Conservation (phyloP, 768 basidiomycete species). For the Suillus paluster region DNA sequence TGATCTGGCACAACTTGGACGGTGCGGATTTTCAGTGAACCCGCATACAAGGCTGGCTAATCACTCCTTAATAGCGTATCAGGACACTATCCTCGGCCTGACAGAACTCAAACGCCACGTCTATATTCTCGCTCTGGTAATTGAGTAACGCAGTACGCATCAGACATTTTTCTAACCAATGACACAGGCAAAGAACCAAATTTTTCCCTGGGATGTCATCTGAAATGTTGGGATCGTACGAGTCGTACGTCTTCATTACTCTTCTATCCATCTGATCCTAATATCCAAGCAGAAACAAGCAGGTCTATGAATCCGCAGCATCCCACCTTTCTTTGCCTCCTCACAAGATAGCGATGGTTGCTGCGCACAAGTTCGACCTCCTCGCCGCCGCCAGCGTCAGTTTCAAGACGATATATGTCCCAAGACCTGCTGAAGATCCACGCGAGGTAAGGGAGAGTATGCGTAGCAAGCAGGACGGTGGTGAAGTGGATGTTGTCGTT, state of each 20-base stretch:
- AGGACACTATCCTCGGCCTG: conserved; percentile 55
- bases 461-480: conserved; percentile 55
- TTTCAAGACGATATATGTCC: conserved; percentile 63
- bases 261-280: neutral
- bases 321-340: conserved; percentile 51
- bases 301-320: conserved; percentile 53
- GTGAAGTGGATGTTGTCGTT: conserved; percentile 62
- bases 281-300: conserved; percentile 37
- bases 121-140: conserved; percentile 60
- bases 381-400: conserved; percentile 55
- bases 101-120: conserved; percentile 52
- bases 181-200: conserved; percentile 59
- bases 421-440: conserved; percentile 51
- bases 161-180: neutral
- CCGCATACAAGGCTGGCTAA: too few relatives aligned
- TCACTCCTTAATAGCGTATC: conserved; percentile 49
- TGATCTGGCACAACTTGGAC: conserved; percentile 63
- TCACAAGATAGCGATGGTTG: conserved; percentile 63
- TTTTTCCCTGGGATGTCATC: conserved; percentile 69
- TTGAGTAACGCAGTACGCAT: neutral
- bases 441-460: conserved; percentile 29
- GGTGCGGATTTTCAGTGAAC: conserved; percentile 39
- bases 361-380: conserved; percentile 63
- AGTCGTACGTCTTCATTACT: conserved; percentile 55
- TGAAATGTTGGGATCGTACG: conserved; percentile 64